Percentiles rank a stretch among this genome's conserved stretches.
phyloP scores from a whole-genome alignment of 352 stramenopile genomes.

The Phytopythium aichiense region DNA sequence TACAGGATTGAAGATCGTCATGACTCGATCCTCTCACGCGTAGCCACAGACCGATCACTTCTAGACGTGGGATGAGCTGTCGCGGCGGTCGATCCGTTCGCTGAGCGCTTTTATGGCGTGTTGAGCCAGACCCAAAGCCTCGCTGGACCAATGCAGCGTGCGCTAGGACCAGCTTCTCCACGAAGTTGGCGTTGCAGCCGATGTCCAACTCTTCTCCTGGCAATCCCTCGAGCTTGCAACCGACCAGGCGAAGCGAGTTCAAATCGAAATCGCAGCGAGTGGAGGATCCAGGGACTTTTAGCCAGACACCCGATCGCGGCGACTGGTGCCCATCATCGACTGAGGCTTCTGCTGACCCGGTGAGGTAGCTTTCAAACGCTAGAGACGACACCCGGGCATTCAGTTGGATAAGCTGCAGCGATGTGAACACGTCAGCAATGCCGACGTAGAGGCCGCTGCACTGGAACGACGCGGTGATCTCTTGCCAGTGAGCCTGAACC shows the following conservation, averaged over 20 bases:
- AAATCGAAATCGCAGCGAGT: slow-evolving; percentile 4
- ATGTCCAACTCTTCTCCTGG: not conserved
- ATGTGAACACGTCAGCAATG: slow-evolving; percentile 57
- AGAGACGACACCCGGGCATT: slow-evolving; percentile 23
- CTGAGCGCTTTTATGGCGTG: not conserved
- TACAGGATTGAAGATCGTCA: not conserved
- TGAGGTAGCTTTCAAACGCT: slow-evolving; percentile 9
- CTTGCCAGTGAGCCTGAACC: slow-evolving; percentile 31
- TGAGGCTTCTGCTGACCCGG: not conserved
- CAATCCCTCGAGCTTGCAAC: not conserved
- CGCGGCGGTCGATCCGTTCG: not conserved
- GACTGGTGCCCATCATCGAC: not conserved
- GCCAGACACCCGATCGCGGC: not conserved
- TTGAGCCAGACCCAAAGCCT: not conserved
- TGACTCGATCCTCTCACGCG: not conserved
- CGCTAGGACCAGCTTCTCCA: not conserved
- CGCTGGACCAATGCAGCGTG: slow-evolving; percentile 1
- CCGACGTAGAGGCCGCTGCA: slow-evolving; percentile 42
- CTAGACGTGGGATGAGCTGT: not conserved
- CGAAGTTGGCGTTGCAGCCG: slow-evolving; percentile 5
- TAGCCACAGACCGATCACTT: slow-evolving; percentile 4
- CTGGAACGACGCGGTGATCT: slow-evolving; percentile 23
- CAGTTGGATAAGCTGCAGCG: slow-evolving; percentile 43
- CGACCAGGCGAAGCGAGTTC: not conserved
- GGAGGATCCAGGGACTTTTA: not conserved